These are phyloP conservation scores for Capsicum pubescens DNA, from an alignment of 257 asterid species.

Conservation along the genomic window DNA sequence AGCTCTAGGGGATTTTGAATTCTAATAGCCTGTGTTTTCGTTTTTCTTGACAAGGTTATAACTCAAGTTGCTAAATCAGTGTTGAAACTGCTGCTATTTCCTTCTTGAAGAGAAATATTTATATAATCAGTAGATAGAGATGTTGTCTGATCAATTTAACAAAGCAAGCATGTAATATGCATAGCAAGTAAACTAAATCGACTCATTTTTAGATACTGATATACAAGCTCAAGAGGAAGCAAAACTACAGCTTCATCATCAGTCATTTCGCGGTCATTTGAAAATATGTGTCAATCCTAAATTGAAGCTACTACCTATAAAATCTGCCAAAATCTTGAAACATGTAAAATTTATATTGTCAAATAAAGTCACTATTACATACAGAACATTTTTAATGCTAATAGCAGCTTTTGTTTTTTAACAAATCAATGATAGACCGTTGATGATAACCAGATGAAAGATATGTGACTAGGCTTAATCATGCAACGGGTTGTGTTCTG, in stretches of 20 bases:
- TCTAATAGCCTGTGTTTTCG: background rate
- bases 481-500: conserved; percentile 35
- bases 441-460: conserved; percentile 20
- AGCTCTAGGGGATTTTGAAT: background rate
- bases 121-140: background rate
- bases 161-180: background rate
- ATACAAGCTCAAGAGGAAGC: background rate
- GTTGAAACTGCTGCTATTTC: background rate
- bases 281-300: background rate
- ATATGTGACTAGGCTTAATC: conserved; percentile 9
- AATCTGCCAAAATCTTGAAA: background rate
- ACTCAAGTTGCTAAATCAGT: background rate
- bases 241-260: background rate
- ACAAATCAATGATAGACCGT: background rate
- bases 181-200: background rate
- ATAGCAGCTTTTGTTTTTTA: background rate
- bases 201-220: background rate
- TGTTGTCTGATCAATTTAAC: background rate
- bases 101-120: background rate
- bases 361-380: conserved; percentile 22
- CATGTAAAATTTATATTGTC: background rate
- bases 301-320: background rate
- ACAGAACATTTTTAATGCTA: background rate
- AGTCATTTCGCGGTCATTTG: background rate
- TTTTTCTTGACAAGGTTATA: background rate